Evolutionary conservation across 23 red algal species (phyloP), one percentile per base, ranked within the genome.

Genomic region (Chondrus crispus): DNA sequence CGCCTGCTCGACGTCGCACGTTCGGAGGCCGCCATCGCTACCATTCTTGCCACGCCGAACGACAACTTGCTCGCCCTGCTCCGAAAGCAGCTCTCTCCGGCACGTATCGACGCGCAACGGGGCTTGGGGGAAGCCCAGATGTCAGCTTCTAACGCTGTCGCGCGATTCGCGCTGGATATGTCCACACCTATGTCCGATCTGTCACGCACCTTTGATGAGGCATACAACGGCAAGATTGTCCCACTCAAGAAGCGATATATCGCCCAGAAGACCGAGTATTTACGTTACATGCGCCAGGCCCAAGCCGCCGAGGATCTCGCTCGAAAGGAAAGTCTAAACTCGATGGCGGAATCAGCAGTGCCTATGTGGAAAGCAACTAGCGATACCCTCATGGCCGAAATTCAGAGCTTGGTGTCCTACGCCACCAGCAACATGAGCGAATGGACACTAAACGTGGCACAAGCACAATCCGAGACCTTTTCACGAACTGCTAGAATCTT

Each of bases 391-490:
- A 43, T 68, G 29, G 68, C 74, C 32, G 92, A 87, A 69, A 51
- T 60, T 49, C 69, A 68, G 39, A 30, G 26, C 7, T 46, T 94
- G 60, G 50, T 88, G 69, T 85, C 83, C 6, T 82, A 94, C 51
- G 63, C 81, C 36, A 71, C 77, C 58, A 78, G 54, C 8, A 75
- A 94, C 28, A n/a, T 94, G 47, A 50, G 63, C 19, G 92, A 94
- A 63, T 94, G 92, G 92, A 88, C 82, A 12, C 83, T 94, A 3
- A 94, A 94, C 24, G 72, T 94, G 22, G 92, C 92, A 58, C 92
- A 94, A 62, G 92, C 92, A 29, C 48, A 94, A 33, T 52, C 72
- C 3, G 92, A 87, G 39, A 94, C 84, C 57, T 92, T 43, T n/a
- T n/a, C 39, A 60, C 54, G 89, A 82, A 52, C 89, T 8, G 89